These are phyloP conservation scores for Cyberlindnera nakhonratchasimensis DNA, from an alignment of 805 yeast genomes.

Conservation along the genomic window DNA sequence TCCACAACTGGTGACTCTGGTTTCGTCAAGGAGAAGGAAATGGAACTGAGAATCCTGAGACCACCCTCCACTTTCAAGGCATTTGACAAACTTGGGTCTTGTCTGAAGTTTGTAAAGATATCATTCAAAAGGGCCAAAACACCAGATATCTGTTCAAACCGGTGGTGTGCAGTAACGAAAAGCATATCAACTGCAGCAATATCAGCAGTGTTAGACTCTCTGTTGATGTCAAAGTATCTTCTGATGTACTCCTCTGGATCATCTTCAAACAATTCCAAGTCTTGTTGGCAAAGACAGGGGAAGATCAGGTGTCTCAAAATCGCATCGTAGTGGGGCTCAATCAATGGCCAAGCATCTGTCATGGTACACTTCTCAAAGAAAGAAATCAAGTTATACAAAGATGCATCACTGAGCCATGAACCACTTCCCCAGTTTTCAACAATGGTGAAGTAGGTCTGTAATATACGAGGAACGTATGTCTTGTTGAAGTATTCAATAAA, in stretches of 20 bases:
- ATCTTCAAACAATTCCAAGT: slow-evolving; percentile 69
- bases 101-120: slow-evolving; percentile 36
- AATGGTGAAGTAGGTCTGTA: slow-evolving; percentile 55
- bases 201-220: slow-evolving; percentile 69
- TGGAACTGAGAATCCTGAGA: slow-evolving; percentile 70
- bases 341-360: slow-evolving; percentile 52
- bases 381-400: slow-evolving; percentile 61
- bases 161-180: slow-evolving; percentile 51
- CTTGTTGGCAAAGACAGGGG: slow-evolving; percentile 72
- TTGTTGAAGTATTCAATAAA: slow-evolving; percentile 54
- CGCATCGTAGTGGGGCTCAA: slow-evolving; percentile 62
- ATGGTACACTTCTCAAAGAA: slow-evolving; percentile 62
- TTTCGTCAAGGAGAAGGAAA: slow-evolving; percentile 48
- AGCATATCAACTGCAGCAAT: slow-evolving; percentile 76
- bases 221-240: slow-evolving; percentile 59
- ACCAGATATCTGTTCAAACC: slow-evolving; percentile 54
- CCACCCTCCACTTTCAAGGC: slow-evolving; percentile 80
- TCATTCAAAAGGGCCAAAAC: slow-evolving; percentile 55
- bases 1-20: slow-evolving; percentile 50
- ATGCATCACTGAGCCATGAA: slow-evolving; percentile 62
- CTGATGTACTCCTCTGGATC: slow-evolving; percentile 90
- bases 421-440: slow-evolving; percentile 38
- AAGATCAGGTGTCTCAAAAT: slow-evolving; percentile 67
- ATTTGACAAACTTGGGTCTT: slow-evolving; percentile 32
- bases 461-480: slow-evolving; percentile 66